These are phyloP conservation scores for Quercus lobata DNA, from an alignment of 331 rosid genomes.

Conservation along the genomic window DNA sequence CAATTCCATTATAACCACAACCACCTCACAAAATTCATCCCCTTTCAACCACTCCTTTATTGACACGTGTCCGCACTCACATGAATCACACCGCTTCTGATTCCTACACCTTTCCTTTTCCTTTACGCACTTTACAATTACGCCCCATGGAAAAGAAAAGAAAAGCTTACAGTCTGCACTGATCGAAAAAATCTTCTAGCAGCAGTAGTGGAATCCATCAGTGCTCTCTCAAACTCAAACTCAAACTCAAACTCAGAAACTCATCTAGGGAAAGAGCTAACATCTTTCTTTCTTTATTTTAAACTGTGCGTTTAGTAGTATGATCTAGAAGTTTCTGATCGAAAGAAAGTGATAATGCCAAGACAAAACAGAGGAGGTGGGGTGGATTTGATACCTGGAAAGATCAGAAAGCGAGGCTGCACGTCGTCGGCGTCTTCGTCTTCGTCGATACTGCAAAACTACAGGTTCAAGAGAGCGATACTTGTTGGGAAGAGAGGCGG, in stretches of 20 bases:
- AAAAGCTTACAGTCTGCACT: slow-evolving; percentile 19
- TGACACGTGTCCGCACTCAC: slow-evolving; percentile 11
- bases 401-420: slow-evolving; percentile 93
- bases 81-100: background rate
- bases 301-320: background rate
- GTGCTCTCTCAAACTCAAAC: background rate
- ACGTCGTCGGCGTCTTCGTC: slow-evolving; percentile 94
- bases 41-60: background rate
- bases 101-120: background rate
- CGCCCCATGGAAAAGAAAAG: background rate
- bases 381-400: slow-evolving; percentile 75
- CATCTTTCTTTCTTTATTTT: background rate
- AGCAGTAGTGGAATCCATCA: slow-evolving; percentile 23
- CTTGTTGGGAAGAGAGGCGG: slow-evolving; percentile 81
- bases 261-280: background rate
- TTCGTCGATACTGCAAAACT: slow-evolving; percentile 76
- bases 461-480: slow-evolving; percentile 86
- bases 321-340: slow-evolving; percentile 3
- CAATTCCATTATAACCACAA: no score
- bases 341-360: slow-evolving; percentile 35
- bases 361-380: slow-evolving; percentile 39
- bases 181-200: slow-evolving; percentile 27
- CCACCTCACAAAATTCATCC: background rate
- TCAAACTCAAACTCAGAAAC: background rate
- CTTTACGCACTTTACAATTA: background rate